Conservation (phyloP, 768 basidiomycete genomes). For the Xerocomellus dryophilus region DNA sequence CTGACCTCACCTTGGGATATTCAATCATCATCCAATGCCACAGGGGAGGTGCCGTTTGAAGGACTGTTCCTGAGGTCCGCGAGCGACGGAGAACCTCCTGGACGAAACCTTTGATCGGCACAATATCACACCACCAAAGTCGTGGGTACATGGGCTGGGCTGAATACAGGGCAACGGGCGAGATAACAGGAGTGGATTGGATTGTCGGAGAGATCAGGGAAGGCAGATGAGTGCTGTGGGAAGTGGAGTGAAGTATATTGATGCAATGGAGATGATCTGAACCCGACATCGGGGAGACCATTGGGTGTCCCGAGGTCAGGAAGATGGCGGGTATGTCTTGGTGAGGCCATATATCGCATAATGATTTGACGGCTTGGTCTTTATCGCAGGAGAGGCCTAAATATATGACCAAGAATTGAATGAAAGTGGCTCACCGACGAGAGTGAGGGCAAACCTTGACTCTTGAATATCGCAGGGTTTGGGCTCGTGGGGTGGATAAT, state of each 20-base stretch:
- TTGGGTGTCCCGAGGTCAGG: constrained; percentile 36
- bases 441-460: constrained; percentile 58
- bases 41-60: constrained; percentile 68
- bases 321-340: constrained; percentile 68
- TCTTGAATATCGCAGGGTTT: constrained; percentile 49
- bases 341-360: constrained; percentile 78
- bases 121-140: constrained; percentile 33
- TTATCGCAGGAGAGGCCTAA: constrained; percentile 13
- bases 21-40: constrained; percentile 39
- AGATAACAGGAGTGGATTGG: constrained; percentile 31
- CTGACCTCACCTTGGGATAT: constrained; percentile 45
- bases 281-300: constrained; percentile 14
- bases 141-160: constrained; percentile 15
- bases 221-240: constrained; percentile 44
- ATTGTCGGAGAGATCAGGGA: constrained; percentile 53
- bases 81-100: constrained; percentile 74
- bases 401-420: background rate
- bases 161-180: constrained; percentile 23
- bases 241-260: background rate
- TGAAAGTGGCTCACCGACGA: constrained; percentile 58
- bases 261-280: constrained; percentile 1
- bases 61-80: constrained; percentile 53
- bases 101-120: constrained; percentile 74
- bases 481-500: constrained; percentile 34
- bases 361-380: constrained; percentile 79